A percentile compares a stretch with the other conserved stretches of the same genome.
phyloP scores from a whole-genome alignment of 2,329 filamentous ascomycete species.

The Zopfia rhizophila region DNA sequence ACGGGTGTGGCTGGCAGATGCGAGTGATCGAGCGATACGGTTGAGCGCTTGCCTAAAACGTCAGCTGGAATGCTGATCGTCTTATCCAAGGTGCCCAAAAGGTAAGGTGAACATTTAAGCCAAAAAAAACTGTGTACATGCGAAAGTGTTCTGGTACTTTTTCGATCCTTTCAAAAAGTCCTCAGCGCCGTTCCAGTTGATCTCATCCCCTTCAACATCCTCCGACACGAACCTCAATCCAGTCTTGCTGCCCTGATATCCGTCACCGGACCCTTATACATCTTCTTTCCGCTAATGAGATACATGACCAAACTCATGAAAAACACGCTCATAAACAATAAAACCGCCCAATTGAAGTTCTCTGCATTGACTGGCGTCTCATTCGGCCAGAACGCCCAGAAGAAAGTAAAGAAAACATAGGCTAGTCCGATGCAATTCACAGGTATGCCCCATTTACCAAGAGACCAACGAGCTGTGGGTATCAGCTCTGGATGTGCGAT shows the following conservation, averaged over 20 bases:
- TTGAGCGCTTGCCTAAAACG: too few relatives aligned
- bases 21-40: too few relatives aligned
- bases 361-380: conserved; percentile 17
- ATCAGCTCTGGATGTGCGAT: conserved; percentile 20
- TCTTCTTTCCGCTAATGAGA: conserved; percentile 4
- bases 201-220: background rate
- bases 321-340: conserved; percentile 16
- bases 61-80: too few relatives aligned
- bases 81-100: too few relatives aligned
- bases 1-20: too few relatives aligned
- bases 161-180: background rate
- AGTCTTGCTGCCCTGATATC: conserved; percentile 7
- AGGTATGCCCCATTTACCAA: conserved; percentile 46
- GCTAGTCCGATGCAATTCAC: conserved; percentile 47
- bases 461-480: conserved; percentile 44
- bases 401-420: conserved; percentile 47
- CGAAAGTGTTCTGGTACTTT: too few relatives aligned
- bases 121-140: too few relatives aligned
- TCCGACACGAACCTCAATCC: conserved; percentile 2
- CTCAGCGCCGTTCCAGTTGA: background rate
- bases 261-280: conserved; percentile 16
- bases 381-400: conserved; percentile 53
- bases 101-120: too few relatives aligned
- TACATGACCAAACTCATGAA: conserved; percentile 13
- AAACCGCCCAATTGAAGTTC: conserved; percentile 32